These are phyloP conservation scores for Thinopyrum elongatum DNA, from an alignment of 176 grass and related monocot species.

Conservation along the genomic window DNA sequence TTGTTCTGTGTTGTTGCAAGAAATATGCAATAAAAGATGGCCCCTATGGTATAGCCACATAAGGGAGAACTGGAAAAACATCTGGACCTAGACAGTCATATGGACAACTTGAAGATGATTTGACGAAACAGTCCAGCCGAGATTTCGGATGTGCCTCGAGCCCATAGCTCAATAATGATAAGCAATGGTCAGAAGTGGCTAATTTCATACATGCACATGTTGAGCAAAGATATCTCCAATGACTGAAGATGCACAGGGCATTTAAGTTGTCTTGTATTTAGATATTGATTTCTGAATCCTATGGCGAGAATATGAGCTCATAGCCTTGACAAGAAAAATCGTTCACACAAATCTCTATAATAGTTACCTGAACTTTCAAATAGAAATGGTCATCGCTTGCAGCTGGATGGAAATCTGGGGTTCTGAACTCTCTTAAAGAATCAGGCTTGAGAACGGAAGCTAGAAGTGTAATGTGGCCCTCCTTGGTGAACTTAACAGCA, in stretches of 20 bases:
- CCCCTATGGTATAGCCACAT: neutral
- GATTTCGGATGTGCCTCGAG: neutral
- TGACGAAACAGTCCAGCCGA: neutral
- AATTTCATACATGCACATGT: neutral
- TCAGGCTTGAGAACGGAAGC: conserved; percentile 77
- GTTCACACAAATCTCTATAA: conserved; percentile 28
- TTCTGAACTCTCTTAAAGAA: conserved; percentile 73
- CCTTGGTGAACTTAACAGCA: conserved; percentile 96
- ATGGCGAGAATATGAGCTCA: neutral
- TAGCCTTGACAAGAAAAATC: neutral
- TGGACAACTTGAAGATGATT: neutral
- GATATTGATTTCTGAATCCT: conserved; percentile 10
- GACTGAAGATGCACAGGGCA: neutral
- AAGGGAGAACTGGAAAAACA: neutral
- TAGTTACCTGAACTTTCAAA: conserved; percentile 87
- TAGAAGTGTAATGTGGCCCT: conserved; percentile 77
- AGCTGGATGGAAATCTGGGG: conserved; percentile 68
- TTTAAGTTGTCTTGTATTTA: neutral
- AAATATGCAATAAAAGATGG: neutral
- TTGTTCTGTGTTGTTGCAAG: neutral
- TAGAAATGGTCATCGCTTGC: conserved; percentile 77
- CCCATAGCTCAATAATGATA: neutral
- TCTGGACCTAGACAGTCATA: neutral
- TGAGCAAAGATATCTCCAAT: neutral
- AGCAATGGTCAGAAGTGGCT: neutral